Evolutionary conservation across 495 filamentous ascomycete genomes (phyloP).

Genomic region (Hamigera avellanea): DNA sequence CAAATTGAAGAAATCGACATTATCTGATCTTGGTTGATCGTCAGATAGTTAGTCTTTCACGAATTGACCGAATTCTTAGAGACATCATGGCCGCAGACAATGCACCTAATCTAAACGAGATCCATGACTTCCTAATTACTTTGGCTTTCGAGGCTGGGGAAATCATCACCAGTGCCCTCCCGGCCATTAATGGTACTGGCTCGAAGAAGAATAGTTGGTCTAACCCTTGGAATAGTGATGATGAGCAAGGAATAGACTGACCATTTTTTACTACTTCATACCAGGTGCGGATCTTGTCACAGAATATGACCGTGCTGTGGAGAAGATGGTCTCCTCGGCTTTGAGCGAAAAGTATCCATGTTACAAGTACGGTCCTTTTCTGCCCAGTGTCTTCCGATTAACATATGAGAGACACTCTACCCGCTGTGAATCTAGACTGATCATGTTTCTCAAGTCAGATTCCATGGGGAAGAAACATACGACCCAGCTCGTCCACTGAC

Average conservation of each 20-base stretch:
- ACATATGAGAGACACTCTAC: too few species aligned
- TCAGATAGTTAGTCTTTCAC: too few species aligned
- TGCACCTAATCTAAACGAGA: conserved; percentile 52
- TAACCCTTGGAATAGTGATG: not conserved
- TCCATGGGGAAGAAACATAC: conserved; percentile 84
- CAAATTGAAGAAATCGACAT: too few species aligned
- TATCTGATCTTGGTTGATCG: too few species aligned
- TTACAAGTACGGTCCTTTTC: conserved; percentile 42
- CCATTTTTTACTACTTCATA: not conserved
- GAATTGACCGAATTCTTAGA: too few species aligned
- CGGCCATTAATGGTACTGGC: conserved; percentile 46
- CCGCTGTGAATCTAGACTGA: not conserved
- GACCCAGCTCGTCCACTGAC: conserved; percentile 52
- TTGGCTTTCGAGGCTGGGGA: conserved; percentile 69
- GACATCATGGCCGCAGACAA: not conserved
- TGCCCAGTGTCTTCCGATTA: too few species aligned
- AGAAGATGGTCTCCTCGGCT: conserved; percentile 56
- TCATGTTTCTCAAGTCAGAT: conserved; percentile 20
- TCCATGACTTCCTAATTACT: conserved; percentile 66
- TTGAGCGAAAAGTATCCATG: conserved; percentile 53
- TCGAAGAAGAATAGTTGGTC: conserved; percentile 76
- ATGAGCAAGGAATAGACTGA: not conserved
- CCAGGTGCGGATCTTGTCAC: conserved; percentile 76
- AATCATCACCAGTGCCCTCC: conserved; percentile 70
- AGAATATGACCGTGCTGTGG: conserved; percentile 75